Percentiles rank a stretch among this genome's conserved stretches.
phyloP scores from a whole-genome alignment of 208 protist genomes.

The Phytomonas francai region DNA sequence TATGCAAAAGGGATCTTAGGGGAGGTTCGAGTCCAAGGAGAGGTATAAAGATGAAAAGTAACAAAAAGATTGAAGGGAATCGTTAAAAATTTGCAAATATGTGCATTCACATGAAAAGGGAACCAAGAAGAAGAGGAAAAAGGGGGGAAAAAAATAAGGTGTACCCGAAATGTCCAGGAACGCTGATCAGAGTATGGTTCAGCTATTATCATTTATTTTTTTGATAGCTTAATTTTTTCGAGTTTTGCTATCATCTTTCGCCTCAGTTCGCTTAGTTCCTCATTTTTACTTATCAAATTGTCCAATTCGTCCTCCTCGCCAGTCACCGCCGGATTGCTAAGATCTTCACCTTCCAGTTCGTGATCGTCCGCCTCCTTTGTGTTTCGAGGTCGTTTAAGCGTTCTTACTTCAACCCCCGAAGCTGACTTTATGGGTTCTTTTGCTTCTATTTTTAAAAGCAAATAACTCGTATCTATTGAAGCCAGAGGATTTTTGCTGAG shows the following conservation, averaged over 20 bases:
- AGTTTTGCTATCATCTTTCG: background rate
- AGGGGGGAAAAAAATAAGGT: no score
- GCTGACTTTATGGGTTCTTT: background rate
- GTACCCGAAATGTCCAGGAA: background rate
- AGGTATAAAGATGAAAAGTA: background rate
- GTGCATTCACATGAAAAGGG: background rate
- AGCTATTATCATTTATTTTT: background rate
- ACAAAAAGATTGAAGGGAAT: no score
- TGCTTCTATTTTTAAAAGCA: background rate
- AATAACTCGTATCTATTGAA: constrained; percentile 5
- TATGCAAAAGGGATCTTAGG: background rate
- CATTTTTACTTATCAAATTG: background rate
- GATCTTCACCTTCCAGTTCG: background rate
- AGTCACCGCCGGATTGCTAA: background rate
- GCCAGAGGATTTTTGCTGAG: constrained; percentile 57
- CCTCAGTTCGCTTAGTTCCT: background rate
- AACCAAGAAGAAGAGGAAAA: background rate
- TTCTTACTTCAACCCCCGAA: background rate
- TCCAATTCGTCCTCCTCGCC: background rate
- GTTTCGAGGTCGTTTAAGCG: background rate
- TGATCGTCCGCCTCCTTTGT: background rate
- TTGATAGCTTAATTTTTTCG: background rate
- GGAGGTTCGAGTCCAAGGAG: background rate
- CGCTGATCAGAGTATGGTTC: background rate
- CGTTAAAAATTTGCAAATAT: no score